These are phyloP conservation scores for Porphyridium purpureum DNA, from an alignment of 23 red algal genomes.

Conservation along the genomic window DNA sequence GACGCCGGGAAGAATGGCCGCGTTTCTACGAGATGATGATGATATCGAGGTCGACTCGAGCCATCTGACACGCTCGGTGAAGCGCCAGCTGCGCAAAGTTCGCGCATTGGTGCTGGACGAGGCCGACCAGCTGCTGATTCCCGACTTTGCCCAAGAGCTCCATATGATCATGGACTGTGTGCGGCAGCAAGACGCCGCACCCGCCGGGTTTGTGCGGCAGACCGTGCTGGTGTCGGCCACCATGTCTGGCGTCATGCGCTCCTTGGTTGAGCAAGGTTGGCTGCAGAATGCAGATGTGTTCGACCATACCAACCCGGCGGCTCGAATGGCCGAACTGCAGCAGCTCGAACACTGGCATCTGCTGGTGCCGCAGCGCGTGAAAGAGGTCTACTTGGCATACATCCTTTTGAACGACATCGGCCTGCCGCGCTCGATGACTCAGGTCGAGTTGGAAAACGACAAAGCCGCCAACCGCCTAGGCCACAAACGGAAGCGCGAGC, in stretches of 20 bases:
- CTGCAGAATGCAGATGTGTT: too few relatives aligned
- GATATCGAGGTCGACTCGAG: background rate
- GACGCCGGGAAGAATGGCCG: constrained; percentile 66
- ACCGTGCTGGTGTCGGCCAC: constrained; percentile 88
- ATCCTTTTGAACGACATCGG: constrained; percentile 7
- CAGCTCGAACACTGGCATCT: background rate
- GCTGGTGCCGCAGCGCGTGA: constrained; percentile 2
- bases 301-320: too few relatives aligned
- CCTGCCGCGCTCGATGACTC: too few relatives aligned
- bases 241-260: constrained; percentile 37
- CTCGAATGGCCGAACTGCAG: too few relatives aligned
- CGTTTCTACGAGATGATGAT: constrained; percentile 16
- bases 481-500: too few relatives aligned
- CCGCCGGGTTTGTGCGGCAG: background rate
- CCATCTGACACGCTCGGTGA: background rate
- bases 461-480: too few relatives aligned
- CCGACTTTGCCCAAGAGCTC: too few relatives aligned
- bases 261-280: too few relatives aligned
- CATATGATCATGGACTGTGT: background rate
- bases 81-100: constrained; percentile 9
- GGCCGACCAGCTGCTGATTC: constrained; percentile 65
- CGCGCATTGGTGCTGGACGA: constrained; percentile 57
- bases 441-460: too few relatives aligned
- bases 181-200: too few relatives aligned
- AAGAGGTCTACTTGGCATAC: constrained; percentile 9